Conservation (phyloP, 305 asterid genomes). For the Fraxinus baroniana region DNA sequence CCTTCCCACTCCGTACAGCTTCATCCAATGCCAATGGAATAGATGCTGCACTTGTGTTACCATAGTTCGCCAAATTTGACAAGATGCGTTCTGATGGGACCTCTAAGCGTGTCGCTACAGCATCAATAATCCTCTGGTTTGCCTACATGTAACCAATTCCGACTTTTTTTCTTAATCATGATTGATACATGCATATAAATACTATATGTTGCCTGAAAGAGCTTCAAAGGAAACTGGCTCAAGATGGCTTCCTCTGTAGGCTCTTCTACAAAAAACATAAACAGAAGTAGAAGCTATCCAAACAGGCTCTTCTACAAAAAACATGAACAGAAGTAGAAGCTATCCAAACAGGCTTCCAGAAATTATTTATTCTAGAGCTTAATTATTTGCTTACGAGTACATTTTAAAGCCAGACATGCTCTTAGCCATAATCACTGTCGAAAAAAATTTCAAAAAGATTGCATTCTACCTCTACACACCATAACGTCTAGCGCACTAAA, state of each 20-base stretch:
- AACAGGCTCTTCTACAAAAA: no score
- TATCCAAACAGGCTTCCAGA: no score
- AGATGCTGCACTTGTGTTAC: conserved; percentile 92
- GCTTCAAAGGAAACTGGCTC: not conserved
- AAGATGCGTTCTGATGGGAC: conserved; percentile 72
- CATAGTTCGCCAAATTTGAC: conserved; percentile 83
- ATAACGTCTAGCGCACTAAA: not conserved
- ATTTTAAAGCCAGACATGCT: not conserved
- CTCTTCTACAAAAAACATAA: not conserved
- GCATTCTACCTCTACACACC: not conserved
- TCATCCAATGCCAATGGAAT: conserved; percentile 95
- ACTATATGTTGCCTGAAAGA: not conserved
- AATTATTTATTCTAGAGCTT: not conserved
- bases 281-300: not conserved
- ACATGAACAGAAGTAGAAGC: no score
- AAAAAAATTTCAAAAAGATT: not conserved
- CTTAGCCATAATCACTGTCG: not conserved
- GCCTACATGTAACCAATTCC: conserved; percentile 52
- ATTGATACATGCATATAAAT: not conserved
- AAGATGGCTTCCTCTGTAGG: not conserved
- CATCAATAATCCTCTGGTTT: conserved; percentile 86
- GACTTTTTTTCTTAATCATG: not conserved
- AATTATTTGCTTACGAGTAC: not conserved
- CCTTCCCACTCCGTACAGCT: conserved; percentile 84
- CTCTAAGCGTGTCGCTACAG: conserved; percentile 77